Evolutionary conservation across 2,329 filamentous ascomycete genomes (phyloP).

Genomic region (Helotiales sp.): DNA sequence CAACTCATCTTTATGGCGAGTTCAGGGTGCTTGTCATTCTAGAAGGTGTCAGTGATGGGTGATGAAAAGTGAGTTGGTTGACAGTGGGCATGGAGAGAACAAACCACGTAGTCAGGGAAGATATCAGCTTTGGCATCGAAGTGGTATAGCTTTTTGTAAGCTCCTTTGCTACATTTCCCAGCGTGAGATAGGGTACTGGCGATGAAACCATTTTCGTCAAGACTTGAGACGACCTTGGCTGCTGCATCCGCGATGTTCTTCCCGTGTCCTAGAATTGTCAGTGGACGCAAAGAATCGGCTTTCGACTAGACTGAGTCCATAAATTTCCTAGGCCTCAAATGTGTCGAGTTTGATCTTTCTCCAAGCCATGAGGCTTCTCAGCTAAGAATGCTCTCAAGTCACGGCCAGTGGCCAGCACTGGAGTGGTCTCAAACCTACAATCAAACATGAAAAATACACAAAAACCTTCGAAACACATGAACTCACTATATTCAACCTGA

Average conservation of each 20-base stretch:
- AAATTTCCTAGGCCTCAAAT: not conserved
- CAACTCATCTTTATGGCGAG: conserved; percentile 49
- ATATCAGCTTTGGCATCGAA: conserved; percentile 54
- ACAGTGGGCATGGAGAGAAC: not conserved
- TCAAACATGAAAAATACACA: no score
- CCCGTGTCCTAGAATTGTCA: conserved; percentile 46
- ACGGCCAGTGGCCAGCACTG: no score
- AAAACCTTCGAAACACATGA: no score
- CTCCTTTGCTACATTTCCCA: conserved; percentile 45
- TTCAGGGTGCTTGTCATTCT: conserved; percentile 40
- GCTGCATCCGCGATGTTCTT: conserved; percentile 57
- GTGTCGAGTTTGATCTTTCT: no score
- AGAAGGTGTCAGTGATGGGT: conserved; percentile 39
- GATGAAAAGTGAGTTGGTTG: not conserved
- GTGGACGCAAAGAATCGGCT: no score
- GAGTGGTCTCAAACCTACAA: no score
- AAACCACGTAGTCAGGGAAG: conserved; percentile 8
- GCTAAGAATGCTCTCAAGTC: no score
- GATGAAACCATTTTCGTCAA: conserved; percentile 49
- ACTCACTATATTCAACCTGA: conserved; percentile 43
- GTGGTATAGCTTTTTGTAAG: conserved; percentile 50
- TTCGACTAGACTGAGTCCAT: no score
- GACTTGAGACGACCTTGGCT: conserved; percentile 39
- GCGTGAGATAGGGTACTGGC: conserved; percentile 46
- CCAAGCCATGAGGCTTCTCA: no score